A percentile compares a stretch with the other conserved stretches of the same genome.
Conservation (phyloP, 2,329 filamentous ascomycete species). For the Dactylellina drechsleri region DNA sequence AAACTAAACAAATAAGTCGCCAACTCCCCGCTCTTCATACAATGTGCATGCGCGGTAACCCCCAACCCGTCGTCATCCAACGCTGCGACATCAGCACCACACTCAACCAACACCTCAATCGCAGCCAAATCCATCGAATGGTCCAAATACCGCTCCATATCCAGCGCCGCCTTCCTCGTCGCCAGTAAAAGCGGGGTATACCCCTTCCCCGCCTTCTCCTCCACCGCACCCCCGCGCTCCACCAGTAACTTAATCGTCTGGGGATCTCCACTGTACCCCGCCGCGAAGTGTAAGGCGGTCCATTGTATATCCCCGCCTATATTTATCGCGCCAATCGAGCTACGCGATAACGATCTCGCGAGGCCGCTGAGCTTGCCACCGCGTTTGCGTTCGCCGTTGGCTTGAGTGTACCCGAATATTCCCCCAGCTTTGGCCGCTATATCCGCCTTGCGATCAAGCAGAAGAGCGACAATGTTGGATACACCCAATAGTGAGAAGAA, state of each 20-base stretch:
- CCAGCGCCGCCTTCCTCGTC: conserved; percentile 48
- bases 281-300: conserved; percentile 42
- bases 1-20: conserved; percentile 40
- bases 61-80: conserved; percentile 46
- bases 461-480: conserved; percentile 22
- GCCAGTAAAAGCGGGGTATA: conserved; percentile 41
- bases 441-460: conserved; percentile 44
- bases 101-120: conserved; percentile 21
- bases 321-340: conserved; percentile 21
- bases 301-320: conserved; percentile 2
- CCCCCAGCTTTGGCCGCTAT: conserved; percentile 25
- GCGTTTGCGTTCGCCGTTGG: conserved; percentile 19
- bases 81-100: conserved; percentile 33
- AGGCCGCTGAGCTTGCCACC: conserved; percentile 38
- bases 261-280: conserved; percentile 40
- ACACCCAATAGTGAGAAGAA: conserved; percentile 46
- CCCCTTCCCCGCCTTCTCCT: conserved; percentile 44
- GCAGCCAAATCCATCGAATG: conserved; percentile 43
- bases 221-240: conserved; percentile 9
- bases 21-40: conserved; percentile 46
- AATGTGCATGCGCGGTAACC: conserved; percentile 47
- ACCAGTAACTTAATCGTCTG: conserved; percentile 42
- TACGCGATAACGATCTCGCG: conserved; percentile 38
- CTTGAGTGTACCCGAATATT: conserved; percentile 41
- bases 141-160: conserved; percentile 49